These are phyloP conservation scores for Trichoderma aggressivum DNA, from an alignment of 2,329 filamentous ascomycete genomes.

Conservation along the genomic window DNA sequence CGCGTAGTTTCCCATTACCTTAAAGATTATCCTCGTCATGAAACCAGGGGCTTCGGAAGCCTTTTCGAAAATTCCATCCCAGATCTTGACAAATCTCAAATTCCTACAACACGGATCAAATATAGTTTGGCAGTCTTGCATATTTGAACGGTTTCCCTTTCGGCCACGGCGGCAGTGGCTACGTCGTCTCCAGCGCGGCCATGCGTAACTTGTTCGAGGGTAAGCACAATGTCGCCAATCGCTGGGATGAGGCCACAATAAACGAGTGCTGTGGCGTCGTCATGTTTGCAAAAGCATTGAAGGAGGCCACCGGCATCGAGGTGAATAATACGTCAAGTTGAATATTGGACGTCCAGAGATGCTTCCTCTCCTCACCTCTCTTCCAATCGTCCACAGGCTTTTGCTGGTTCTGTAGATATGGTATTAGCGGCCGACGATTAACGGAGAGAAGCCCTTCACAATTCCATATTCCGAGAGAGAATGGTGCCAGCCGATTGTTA, in stretches of 20 bases:
- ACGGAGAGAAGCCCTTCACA: constrained; percentile 53
- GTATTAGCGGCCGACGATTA: constrained; percentile 49
- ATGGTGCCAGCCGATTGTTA: constrained; percentile 55
- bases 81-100: constrained; percentile 50
- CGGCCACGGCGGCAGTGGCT: constrained; percentile 56
- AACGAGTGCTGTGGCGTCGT: constrained; percentile 51
- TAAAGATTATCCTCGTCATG: constrained; percentile 49
- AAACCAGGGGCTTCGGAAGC: constrained; percentile 58
- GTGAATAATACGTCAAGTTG: constrained; percentile 42
- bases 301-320: constrained; percentile 40
- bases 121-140: constrained; percentile 51
- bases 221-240: constrained; percentile 42
- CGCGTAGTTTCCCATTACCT: constrained; percentile 42
- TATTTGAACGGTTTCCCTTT: constrained; percentile 44
- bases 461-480: constrained; percentile 45
- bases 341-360: background rate
- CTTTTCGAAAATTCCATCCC: constrained; percentile 50
- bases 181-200: constrained; percentile 49
- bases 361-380: background rate
- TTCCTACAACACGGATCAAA: constrained; percentile 45
- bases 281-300: constrained; percentile 45
- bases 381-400: background rate
- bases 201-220: constrained; percentile 46
- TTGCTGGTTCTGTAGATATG: background rate
- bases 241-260: constrained; percentile 42